Base-by-base conservation (phyloP, 192 early-diverging fungal species). In the Thamnidium elegans region DNA sequence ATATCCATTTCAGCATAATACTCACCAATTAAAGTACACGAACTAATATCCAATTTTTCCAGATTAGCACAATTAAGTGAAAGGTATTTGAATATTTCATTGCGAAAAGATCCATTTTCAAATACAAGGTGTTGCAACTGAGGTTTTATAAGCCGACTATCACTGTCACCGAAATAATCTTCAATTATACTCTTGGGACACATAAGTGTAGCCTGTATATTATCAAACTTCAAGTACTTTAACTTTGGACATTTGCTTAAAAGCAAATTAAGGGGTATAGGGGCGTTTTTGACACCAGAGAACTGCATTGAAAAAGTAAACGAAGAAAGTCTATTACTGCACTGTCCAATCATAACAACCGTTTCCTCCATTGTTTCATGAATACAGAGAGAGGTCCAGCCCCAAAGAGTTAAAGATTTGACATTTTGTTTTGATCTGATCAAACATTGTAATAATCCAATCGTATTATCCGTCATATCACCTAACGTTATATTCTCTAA, bases 381-480 rank as follows among this genome's bases (percentile, higher is more conserved):
- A 23, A 59, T 59, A 15, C 58, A 59, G 19, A 59, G 43, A 4
- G 58, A 59, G 14, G 58, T 31, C 58, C 58, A 59, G 36, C 58
- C 58, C 58, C 58, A 59, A 21, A 59, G 58, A 20, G 58, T 59
- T 14, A 59, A 26, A 1, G 58, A 45, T 14, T 17, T 20, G 21
- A 42, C 36, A 23, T 59, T 59, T 19, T 59, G 58, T 5, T 59
- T 43, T 44, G 58, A 59, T 59, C 39, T 36, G 21, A 31, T 17
- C 20, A 59, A n/a, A 11, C 19, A 23, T 45, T 59, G 43, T 1
- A 59, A 23, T 13, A 59, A 17, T 6, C 43, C 43, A 1, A 59
- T 59, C 1, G 58, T 59, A 26, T 59, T 59, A 26, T 59, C 58
- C 20, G 58, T 45, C 58, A 59, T 59, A 15, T 59, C 58, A 14